These are phyloP conservation scores for Alternaria sp. DNA, from an alignment of 2,329 filamentous ascomycete genomes.

Conservation along the genomic window DNA sequence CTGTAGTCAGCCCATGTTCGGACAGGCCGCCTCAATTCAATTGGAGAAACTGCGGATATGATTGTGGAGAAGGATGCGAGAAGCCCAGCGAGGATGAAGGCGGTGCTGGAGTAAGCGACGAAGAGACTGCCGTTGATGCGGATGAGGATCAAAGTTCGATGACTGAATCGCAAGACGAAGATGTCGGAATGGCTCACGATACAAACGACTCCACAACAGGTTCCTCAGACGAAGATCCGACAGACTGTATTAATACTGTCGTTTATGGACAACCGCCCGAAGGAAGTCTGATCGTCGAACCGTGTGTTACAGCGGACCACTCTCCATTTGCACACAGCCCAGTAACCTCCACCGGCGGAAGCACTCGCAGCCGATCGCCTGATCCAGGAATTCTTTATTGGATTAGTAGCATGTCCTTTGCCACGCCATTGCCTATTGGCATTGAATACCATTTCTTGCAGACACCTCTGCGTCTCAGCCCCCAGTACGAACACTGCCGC, in stretches of 20 bases:
- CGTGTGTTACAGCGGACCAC: neutral
- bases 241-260: neutral
- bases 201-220: neutral
- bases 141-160: neutral
- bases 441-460: constrained; percentile 33
- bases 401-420: constrained; percentile 6
- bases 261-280: neutral
- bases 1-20: neutral
- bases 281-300: constrained; percentile 13
- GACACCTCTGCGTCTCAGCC: constrained; percentile 40
- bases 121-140: constrained; percentile 2
- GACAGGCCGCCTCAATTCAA: constrained; percentile 33
- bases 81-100: constrained; percentile 19
- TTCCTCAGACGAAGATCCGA: neutral
- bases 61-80: constrained; percentile 33
- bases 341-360: constrained; percentile 7
- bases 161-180: neutral
- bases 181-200: neutral
- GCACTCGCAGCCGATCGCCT: constrained; percentile 29
- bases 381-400: constrained; percentile 33
- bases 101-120: constrained; percentile 19
- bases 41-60: constrained; percentile 32
- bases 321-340: constrained; percentile 3
- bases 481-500: constrained; percentile 41
- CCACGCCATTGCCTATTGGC: constrained; percentile 5